Percentiles rank a stretch among this genome's conserved stretches.
Conservation (phyloP, 768 basidiomycete species). For the Lentinula raphanica region DNA sequence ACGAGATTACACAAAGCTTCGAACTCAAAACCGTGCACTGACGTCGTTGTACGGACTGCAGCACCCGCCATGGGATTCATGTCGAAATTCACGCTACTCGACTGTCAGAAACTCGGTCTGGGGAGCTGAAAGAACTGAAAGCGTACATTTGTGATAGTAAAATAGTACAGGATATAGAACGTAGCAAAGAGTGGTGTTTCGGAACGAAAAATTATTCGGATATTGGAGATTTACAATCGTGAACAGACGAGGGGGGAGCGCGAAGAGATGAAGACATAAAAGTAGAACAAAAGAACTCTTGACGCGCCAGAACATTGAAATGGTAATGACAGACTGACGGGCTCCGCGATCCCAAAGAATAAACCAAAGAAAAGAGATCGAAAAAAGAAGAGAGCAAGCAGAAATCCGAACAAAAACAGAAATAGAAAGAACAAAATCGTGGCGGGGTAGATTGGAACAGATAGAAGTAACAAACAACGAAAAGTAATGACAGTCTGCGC, state of each 20-base stretch:
- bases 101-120: neutral
- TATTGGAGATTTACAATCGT: no score
- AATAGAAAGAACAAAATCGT: neutral
- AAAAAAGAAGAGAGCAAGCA: neutral
- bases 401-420: neutral
- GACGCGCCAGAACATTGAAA: neutral
- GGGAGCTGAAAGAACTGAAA: neutral
- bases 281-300: neutral
- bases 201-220: neutral
- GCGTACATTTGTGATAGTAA: neutral
- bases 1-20: no score
- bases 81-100: no score
- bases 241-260: no score
- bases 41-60: neutral
- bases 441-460: neutral
- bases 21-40: neutral
- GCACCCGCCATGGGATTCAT: neutral
- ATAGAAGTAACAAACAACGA: neutral
- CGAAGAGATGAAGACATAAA: neutral
- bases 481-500: neutral
- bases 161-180: neutral
- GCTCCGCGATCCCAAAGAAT: conserved; percentile 6
- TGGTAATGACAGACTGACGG: conserved; percentile 6
- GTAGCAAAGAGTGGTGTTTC: neutral
- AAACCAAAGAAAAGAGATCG: neutral